A percentile compares a stretch with the other conserved stretches of the same genome.
Conservation (phyloP, 768 basidiomycete species). For the Hygrocybe coccinea region DNA sequence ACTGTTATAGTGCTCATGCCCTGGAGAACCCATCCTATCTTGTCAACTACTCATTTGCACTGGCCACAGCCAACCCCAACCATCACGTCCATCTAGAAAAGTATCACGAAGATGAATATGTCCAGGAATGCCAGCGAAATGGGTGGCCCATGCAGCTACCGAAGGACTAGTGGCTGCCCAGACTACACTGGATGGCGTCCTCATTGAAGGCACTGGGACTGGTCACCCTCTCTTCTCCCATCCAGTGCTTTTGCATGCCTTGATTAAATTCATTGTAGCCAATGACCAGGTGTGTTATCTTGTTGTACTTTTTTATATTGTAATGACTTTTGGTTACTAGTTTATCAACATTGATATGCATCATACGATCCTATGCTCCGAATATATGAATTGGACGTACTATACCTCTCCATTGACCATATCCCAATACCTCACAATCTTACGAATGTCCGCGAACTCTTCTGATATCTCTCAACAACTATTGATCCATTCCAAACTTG, state of each 20-base stretch:
- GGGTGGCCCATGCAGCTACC: slow-evolving; percentile 3
- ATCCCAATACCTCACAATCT: too few species aligned
- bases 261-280: slow-evolving; percentile 8
- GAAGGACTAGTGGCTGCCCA: neutral
- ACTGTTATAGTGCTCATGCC: neutral
- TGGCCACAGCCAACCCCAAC: neutral
- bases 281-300: slow-evolving; percentile 5
- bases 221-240: neutral
- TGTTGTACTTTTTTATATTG: neutral
- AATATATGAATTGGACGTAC: too few species aligned
- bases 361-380: too few species aligned
- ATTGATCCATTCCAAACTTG: too few species aligned
- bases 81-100: slow-evolving; percentile 4
- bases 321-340: slow-evolving; percentile 10
- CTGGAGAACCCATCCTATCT: neutral
- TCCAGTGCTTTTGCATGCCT: neutral
- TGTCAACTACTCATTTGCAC: neutral
- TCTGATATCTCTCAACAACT: too few species aligned
- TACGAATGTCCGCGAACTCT: too few species aligned
- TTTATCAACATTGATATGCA: too few species aligned
- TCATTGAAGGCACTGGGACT: neutral
- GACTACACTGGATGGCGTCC: neutral
- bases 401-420: too few species aligned
- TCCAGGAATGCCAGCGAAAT: neutral
- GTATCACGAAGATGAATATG: slow-evolving; percentile 2